These are phyloP conservation scores for Lippia alba DNA, from an alignment of 305 asterid genomes.

Conservation along the genomic window DNA sequence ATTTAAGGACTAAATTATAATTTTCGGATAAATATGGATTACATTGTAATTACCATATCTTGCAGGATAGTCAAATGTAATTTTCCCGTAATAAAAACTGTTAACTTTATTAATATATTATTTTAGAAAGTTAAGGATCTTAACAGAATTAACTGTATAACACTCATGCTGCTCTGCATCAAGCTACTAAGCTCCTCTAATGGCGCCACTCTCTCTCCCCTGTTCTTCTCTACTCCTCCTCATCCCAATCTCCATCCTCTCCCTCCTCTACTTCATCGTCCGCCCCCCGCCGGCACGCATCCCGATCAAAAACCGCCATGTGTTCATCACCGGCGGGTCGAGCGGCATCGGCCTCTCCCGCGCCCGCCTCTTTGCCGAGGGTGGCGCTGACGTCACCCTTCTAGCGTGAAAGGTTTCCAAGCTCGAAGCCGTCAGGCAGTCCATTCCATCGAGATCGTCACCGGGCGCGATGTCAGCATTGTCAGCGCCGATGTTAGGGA, in stretches of 20 bases:
- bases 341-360: slow-evolving; percentile 88
- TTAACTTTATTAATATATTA: too few relatives aligned
- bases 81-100: too few relatives aligned
- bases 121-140: too few relatives aligned
- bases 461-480: slow-evolving; percentile 69
- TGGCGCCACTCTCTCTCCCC: slow-evolving; percentile 46
- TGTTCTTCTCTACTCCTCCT: slow-evolving; percentile 45
- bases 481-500: slow-evolving; percentile 82
- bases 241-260: slow-evolving; percentile 57
- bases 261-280: slow-evolving; percentile 60
- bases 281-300: slow-evolving; percentile 64
- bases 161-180: too few relatives aligned
- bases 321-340: slow-evolving; percentile 89
- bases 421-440: slow-evolving; percentile 66
- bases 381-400: slow-evolving; percentile 71
- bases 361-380: slow-evolving; percentile 70
- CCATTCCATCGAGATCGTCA: slow-evolving; percentile 68
- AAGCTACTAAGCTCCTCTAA: slow-evolving; percentile 32
- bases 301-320: slow-evolving; percentile 71
- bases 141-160: too few relatives aligned
- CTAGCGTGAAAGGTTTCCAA: slow-evolving; percentile 61
- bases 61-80: too few relatives aligned
- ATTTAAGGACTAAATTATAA: too few relatives aligned
- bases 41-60: too few relatives aligned
- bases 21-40: too few relatives aligned